Evolutionary conservation across 1,284 basidiomycete species (phyloP), one percentile per base, ranked within the genome.

Genomic region (Mycosarcoma maydis): DNA sequence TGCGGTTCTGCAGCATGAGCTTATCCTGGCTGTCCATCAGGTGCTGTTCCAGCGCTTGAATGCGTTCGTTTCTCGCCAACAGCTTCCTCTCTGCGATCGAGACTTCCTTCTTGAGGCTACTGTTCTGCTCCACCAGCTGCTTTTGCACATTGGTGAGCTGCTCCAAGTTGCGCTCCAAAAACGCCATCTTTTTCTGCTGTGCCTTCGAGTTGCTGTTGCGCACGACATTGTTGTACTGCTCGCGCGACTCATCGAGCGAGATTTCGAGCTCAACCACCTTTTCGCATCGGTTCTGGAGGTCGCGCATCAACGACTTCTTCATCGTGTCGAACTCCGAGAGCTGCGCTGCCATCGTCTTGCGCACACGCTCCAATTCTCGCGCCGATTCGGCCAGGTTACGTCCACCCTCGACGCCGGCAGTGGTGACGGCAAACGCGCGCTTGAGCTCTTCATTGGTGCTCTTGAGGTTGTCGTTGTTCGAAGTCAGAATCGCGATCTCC

Each of bases 181-280:
- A 95, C 26, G 92, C 92, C 91, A 98, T 96, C 87, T 98, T 98
- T 88, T 95, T 94, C 85, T 97, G 94, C 81, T 98, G 96, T 4
- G 94, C 91, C 83, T 96, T 94, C 83, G 91, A 92, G 83, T 98
- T 97, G 85, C 94, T 95, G 80, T 94, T 95, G 66, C 94, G 90
- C 72, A 98, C 92, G 50, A 99, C 92, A 77, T 96, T 95, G 85
- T 94, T 95, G 85, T 98, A 99, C 82, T 98, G 94, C 84, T 99
- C 96, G 83, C 93, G 92, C 83, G 96, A 92, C 82, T 98, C 96
- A 81, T 99, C 96, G 36, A 99, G 85, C 82, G 98, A 95, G 75
- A 99, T 98, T 84, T 99, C 96, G 43, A 99, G 88, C 84, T 98
- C 96, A 57, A 99, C 95, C 38, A 99, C 94, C 89, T 98, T 98